phyloP scores from a whole-genome alignment of 495 filamentous ascomycete species.

The Penicillium samsonianum region DNA sequence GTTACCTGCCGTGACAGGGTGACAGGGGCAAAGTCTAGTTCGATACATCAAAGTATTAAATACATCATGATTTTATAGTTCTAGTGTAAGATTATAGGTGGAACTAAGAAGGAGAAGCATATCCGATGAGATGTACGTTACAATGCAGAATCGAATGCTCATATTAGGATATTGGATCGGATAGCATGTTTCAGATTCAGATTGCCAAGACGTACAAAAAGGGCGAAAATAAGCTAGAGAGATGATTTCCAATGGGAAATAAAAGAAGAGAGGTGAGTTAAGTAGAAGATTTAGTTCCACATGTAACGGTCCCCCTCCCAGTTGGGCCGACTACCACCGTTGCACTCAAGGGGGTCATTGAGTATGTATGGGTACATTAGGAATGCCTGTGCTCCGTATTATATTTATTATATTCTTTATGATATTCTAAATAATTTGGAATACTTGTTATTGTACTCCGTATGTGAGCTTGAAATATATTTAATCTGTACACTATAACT shows the following conservation, averaged over 20 bases:
- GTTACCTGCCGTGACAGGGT: background rate
- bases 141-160: background rate
- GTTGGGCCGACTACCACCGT: conserved; percentile 46
- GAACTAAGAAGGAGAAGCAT: background rate
- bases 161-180: conserved; percentile 2
- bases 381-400: conserved; percentile 16
- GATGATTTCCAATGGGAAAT: background rate
- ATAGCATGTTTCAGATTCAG: conserved; percentile 10
- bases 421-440: background rate
- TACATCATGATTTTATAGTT: background rate
- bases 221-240: too few species aligned
- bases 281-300: conserved; percentile 24
- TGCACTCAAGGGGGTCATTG: conserved; percentile 41
- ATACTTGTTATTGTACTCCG: background rate
- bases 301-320: conserved; percentile 42
- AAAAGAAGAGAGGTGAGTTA: conserved; percentile 15
- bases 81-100: background rate
- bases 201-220: background rate
- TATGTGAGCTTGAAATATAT: too few species aligned
- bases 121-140: background rate
- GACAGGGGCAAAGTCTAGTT: conserved; percentile 1
- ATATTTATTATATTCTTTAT: background rate
- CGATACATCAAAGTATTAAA: background rate
- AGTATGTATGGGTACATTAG: conserved; percentile 25
- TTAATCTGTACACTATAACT: background rate